These are phyloP conservation scores for Coemansia nantahalensis DNA, from an alignment of 192 early-diverging fungal species.

Conservation along the genomic window DNA sequence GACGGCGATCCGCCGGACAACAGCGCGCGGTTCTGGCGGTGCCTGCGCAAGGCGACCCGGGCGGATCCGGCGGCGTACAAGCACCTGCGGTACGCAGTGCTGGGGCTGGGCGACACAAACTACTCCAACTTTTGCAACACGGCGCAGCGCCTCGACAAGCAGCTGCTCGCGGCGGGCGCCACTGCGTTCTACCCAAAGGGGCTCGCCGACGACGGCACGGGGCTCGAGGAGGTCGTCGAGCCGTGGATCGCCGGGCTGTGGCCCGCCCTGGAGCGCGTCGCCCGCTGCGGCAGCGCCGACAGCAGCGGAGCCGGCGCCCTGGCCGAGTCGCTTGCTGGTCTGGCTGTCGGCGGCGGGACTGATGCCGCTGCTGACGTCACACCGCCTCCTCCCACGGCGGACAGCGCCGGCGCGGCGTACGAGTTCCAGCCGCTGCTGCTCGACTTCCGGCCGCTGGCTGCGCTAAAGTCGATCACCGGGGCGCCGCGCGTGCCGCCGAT, in stretches of 20 bases:
- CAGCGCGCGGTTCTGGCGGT: conserved; percentile 85
- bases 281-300: not conserved
- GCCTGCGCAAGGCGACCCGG: conserved; percentile 64
- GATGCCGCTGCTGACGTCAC: conserved; percentile 3
- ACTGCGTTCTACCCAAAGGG: conserved; percentile 71
- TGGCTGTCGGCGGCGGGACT: not conserved
- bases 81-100: conserved; percentile 42
- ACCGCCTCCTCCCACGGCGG: too few relatives aligned
- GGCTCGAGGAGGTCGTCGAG: conserved; percentile 88
- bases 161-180: conserved; percentile 72
- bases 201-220: conserved; percentile 89
- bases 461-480: conserved; percentile 34
- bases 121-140: conserved; percentile 93
- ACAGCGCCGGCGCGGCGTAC: not conserved
- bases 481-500: conserved; percentile 25
- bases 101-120: conserved; percentile 91
- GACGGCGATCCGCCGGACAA: conserved; percentile 98
- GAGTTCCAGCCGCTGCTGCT: conserved; percentile 39
- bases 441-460: conserved; percentile 33
- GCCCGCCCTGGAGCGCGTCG: conserved; percentile 59
- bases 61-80: conserved; percentile 6
- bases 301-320: not conserved
- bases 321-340: not conserved
- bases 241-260: conserved; percentile 89
- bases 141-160: conserved; percentile 74